Evolutionary conservation across 1,139 yeast species (phyloP).

Genomic region (Sugiyamaella sp.): DNA sequence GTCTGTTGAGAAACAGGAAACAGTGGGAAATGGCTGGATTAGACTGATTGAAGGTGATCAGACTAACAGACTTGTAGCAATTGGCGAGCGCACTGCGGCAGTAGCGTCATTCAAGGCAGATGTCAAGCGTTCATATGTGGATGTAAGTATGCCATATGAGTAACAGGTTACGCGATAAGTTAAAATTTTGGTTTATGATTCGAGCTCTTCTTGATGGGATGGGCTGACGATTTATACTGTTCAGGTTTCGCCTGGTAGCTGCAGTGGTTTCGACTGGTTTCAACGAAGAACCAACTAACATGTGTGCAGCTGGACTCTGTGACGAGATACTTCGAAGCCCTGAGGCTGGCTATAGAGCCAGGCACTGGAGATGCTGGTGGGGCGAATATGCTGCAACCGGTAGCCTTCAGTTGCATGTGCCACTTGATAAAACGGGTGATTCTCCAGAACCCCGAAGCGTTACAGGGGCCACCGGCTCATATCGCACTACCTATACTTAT

Average conservation of each 20-base stretch:
- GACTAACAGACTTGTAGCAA: constrained; percentile 24
- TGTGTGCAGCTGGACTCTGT: constrained; percentile 46
- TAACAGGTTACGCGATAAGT: too few species aligned
- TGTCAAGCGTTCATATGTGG: constrained; percentile 67
- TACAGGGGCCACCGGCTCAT: constrained; percentile 54
- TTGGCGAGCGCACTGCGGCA: constrained; percentile 45
- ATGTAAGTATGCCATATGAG: constrained; percentile 47
- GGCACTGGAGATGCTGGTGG: constrained; percentile 37
- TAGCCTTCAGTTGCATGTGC: constrained; percentile 69
- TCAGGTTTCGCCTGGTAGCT: background rate
- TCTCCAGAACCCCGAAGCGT: constrained; percentile 64
- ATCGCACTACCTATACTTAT: constrained; percentile 61
- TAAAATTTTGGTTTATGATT: too few species aligned
- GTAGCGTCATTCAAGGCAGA: constrained; percentile 63
- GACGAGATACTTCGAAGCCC: constrained; percentile 59
- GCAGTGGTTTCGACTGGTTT: background rate
- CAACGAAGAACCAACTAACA: background rate
- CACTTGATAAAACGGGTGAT: constrained; percentile 77
- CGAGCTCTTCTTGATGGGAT: too few species aligned
- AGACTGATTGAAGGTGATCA: background rate
- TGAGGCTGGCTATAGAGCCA: constrained; percentile 52
- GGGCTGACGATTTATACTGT: too few species aligned
- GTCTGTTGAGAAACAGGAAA: background rate
- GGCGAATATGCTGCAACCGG: constrained; percentile 45
- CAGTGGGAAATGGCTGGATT: background rate